Percentiles rank a stretch among this genome's conserved stretches.
These are phyloP conservation scores for Apiospora phragmitis DNA, from an alignment of 2,329 filamentous ascomycete species.

Conservation along the genomic window DNA sequence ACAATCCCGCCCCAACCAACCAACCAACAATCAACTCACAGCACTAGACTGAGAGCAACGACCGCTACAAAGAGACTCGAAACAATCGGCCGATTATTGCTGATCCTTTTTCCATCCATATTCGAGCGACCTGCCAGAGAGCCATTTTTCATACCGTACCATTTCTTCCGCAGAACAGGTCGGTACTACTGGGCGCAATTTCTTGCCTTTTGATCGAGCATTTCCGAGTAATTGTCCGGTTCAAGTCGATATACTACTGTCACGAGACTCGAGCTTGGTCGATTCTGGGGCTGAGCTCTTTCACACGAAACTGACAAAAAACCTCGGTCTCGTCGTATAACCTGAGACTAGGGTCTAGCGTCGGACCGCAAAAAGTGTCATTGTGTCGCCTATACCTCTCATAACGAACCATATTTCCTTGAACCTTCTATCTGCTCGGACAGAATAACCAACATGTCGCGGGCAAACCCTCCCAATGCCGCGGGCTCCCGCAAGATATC, in stretches of 20 bases:
- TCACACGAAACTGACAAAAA: neutral
- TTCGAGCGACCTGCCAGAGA: neutral
- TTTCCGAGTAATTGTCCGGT: neutral
- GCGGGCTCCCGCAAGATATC: constrained; percentile 87
- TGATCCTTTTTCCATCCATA: neutral
- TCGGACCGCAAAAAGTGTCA: constrained; percentile 1
- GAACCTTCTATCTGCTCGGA: constrained; percentile 10
- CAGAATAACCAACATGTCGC: constrained; percentile 48
- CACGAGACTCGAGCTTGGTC: neutral
- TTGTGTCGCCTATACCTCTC: constrained; percentile 5
- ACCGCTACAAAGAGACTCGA: constrained; percentile 14
- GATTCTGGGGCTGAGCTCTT: neutral
- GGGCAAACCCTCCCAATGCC: constrained; percentile 56
- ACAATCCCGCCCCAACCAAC: constrained; percentile 5
- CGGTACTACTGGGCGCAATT: neutral
- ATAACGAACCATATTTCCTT: neutral
- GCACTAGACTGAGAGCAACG: constrained; percentile 10
- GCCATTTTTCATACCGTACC: neutral
- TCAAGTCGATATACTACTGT: neutral
- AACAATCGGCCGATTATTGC: constrained; percentile 1
- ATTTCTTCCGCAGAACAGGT: constrained; percentile 5
- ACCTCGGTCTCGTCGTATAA: constrained; percentile 7
- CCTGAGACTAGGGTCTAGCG: constrained; percentile 6
- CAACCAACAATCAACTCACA: constrained; percentile 1
- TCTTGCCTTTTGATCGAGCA: neutral